phyloP scores from a whole-genome alignment of 2,329 filamentous ascomycete genomes.

The Colletotrichum sp. region DNA sequence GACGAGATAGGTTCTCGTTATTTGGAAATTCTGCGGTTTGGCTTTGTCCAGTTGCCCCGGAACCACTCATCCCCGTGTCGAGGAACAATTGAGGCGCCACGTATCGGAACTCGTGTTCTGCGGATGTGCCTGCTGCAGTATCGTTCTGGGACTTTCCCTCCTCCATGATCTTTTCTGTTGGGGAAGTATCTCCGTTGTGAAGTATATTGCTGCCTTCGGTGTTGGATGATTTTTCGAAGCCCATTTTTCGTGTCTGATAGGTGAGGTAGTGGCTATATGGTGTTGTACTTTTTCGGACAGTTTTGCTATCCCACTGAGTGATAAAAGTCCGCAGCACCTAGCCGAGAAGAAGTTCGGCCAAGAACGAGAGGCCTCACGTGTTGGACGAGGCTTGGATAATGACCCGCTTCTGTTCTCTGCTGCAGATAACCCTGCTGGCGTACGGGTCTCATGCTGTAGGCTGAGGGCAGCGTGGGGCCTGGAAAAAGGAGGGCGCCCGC shows the following conservation, averaged over 20 bases:
- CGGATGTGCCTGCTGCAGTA: not conserved
- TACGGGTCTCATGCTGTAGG: not conserved
- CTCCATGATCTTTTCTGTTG: not conserved
- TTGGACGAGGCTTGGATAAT: not conserved
- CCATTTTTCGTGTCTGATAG: not conserved
- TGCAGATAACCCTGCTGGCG: not conserved
- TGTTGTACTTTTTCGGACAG: not conserved
- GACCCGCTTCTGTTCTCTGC: not conserved
- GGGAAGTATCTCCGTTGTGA: not conserved
- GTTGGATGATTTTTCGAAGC: not conserved
- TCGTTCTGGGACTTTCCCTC: not conserved
- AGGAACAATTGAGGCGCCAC: not conserved
- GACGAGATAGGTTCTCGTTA: fast-evolving
- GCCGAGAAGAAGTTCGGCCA: not conserved
- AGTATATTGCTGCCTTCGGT: fast-evolving
- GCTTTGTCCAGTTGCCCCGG: fast-evolving
- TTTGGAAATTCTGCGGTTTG: not conserved
- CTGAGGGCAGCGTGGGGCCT: not conserved
- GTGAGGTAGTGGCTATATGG: not conserved
- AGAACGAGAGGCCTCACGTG: not conserved
- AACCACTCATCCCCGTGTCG: not conserved
- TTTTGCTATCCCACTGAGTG: fast-evolving
- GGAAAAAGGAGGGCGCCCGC: not conserved
- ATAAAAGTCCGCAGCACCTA: not conserved
- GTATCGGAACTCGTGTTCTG: not conserved